A percentile compares a stretch with the other conserved stretches of the same genome.
Conservation (phyloP, 345 rosid genomes). For the Moricandia arvensis region DNA sequence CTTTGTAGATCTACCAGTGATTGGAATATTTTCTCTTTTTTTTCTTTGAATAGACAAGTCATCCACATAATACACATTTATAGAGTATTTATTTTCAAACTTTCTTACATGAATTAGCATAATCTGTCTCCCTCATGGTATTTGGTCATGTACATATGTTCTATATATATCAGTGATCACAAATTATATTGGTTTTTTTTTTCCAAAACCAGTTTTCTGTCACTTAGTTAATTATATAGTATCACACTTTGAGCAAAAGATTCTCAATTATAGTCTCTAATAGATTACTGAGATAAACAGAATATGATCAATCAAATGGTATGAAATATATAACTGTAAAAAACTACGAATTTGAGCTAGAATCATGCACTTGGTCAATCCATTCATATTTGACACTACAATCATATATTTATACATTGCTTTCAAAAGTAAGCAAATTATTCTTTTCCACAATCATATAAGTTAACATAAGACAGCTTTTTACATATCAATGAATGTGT, state of each 20-base stretch:
- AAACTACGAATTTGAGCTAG: neutral
- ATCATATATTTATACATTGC: neutral
- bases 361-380: neutral
- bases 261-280: neutral
- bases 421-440: constrained; percentile 18
- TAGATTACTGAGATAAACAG: neutral
- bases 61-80: neutral
- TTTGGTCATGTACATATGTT: neutral
- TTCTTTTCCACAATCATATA: constrained; percentile 20
- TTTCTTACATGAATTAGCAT: neutral
- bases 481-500: constrained; percentile 32
- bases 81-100: neutral
- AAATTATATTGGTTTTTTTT: too few species aligned
- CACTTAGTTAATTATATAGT: neutral
- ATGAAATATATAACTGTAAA: neutral
- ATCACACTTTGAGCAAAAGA: neutral
- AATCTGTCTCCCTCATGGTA: neutral
- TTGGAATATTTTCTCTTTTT: constrained; percentile 21
- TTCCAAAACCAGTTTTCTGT: neutral
- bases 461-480: constrained; percentile 22
- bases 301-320: neutral
- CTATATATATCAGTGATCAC: neutral
- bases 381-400: constrained; percentile 14
- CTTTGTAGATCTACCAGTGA: constrained; percentile 27
- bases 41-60: constrained; percentile 22